A percentile compares a stretch with the other conserved stretches of the same genome.
phyloP scores from a whole-genome alignment of 371 early-diverging fungal genomes.

The Fennellomyces sp. region DNA sequence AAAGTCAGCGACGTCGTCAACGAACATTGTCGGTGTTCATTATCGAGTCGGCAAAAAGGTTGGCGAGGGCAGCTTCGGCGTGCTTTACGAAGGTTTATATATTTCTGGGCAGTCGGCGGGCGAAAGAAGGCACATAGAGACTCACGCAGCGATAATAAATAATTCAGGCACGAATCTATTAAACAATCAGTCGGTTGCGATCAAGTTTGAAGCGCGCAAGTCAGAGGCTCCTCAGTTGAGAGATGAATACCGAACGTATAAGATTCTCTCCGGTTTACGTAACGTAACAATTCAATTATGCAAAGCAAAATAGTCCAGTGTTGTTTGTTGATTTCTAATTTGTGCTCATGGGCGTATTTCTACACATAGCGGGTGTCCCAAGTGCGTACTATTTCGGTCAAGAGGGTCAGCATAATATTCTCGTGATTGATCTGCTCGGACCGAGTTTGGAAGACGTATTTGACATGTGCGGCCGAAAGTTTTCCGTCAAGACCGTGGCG shows the following conservation, averaged over 20 bases:
- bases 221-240: slow-evolving; percentile 88
- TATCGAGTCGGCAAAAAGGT: slow-evolving; percentile 95
- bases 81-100: slow-evolving; percentile 90
- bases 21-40: slow-evolving; percentile 89
- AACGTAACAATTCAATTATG: slow-evolving; percentile 65
- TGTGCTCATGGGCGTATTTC: background rate
- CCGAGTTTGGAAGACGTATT: slow-evolving; percentile 97
- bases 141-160: background rate
- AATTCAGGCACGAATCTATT: slow-evolving; percentile 54
- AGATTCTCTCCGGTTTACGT: slow-evolving; percentile 69
- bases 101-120: slow-evolving; percentile 5
- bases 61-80: slow-evolving; percentile 97
- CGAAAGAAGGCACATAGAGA: slow-evolving; percentile 1
- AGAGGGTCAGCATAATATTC: slow-evolving; percentile 95
- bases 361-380: slow-evolving; percentile 60
- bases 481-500: slow-evolving; percentile 92
- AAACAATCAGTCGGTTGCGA: slow-evolving; percentile 78
- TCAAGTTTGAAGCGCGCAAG: slow-evolving; percentile 89
- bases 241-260: slow-evolving; percentile 87
- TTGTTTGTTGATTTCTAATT: slow-evolving; percentile 63
- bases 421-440: slow-evolving; percentile 98
- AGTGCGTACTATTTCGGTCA: slow-evolving; percentile 94
- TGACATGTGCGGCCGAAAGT: slow-evolving; percentile 91
- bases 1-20: slow-evolving; percentile 6
- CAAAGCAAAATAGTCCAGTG: slow-evolving; percentile 31